These are phyloP conservation scores for Aureobasidium sp. DNA, from an alignment of 2,329 filamentous ascomycete species.

Conservation along the genomic window DNA sequence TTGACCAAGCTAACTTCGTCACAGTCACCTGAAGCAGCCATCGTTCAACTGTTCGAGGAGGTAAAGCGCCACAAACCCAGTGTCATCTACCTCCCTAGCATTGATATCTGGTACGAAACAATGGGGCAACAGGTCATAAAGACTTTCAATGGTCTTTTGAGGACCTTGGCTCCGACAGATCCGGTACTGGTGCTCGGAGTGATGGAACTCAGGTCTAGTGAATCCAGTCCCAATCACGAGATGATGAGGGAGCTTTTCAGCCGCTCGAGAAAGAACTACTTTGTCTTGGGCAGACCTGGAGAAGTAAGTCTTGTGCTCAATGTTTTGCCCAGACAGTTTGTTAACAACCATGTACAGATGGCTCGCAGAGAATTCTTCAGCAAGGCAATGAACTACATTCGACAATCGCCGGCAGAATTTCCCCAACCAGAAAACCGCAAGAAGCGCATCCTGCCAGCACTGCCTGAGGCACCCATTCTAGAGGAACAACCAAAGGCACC, in stretches of 20 bases:
- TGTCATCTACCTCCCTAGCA: conserved; percentile 86
- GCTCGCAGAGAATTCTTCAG: conserved; percentile 72
- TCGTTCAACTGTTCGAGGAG: conserved; percentile 85
- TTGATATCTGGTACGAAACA: conserved; percentile 78
- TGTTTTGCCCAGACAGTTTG: not conserved
- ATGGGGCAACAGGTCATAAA: conserved; percentile 57
- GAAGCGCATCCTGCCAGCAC: conserved; percentile 68
- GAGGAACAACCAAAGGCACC: conserved; percentile 49
- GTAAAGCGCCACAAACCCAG: conserved; percentile 91
- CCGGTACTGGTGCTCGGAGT: conserved; percentile 83
- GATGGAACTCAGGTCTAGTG: conserved; percentile 47
- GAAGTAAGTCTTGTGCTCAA: conserved; percentile 37
- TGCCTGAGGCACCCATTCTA: conserved; percentile 56
- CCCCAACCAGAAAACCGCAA: conserved; percentile 81
- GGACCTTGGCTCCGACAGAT: conserved; percentile 79
- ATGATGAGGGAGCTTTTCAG: conserved; percentile 76
- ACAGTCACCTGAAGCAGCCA: conserved; percentile 67
- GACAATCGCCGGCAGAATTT: conserved; percentile 73
- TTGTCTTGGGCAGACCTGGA: conserved; percentile 58
- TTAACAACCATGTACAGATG: conserved; percentile 25
- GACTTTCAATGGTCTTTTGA: conserved; percentile 74
- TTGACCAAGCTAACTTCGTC: conserved; percentile 24
- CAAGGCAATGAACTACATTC: conserved; percentile 64
- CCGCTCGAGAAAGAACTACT: conserved; percentile 71
- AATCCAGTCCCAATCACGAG: conserved; percentile 45